Evolutionary conservation across 371 early-diverging fungal genomes (phyloP), one percentile per base, ranked within the genome.

Genomic region (Lichtheimia ramosa): DNA sequence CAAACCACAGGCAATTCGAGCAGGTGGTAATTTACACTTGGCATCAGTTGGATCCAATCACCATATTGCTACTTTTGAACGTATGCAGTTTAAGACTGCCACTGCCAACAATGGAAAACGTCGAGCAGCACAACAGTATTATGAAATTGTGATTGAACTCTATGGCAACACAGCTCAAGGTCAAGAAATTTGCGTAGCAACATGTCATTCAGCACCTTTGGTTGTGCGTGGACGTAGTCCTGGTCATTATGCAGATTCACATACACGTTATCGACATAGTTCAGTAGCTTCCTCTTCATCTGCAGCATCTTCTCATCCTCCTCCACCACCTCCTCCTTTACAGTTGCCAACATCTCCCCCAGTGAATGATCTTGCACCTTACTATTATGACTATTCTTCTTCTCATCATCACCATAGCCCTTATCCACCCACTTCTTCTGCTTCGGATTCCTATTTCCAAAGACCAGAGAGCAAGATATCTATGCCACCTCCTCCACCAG

Each of bases 141-240:
- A 90, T 66, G 77, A 83, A 51, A 64, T 89, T 46, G 66, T 76
- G 51, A 74, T 90, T 3, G 82, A 83, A 34, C 64, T 91, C 40
- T 79, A 74, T 55, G 91, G 87, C 8, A 77, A 81, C 54, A 79
- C 78, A 20, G 72, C 71, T 7, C 71, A 77, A 18, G 82, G 80
- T 27, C 62, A 62, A 48, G 68, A 65, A 21, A 48, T 77, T 27
- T 59, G 65, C 23, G 80, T 93, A 2, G 94, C 92, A 0, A 71
- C 76, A 3, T 79, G 79, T n/a, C 81, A 81, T 41, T 91, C 92
- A 2, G 82, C 87, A 18, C 84, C 86, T 7, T 68, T 94, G n/a
- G 92, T 93, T 5, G 95, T 94, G 3, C 83, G 95, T 34, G 94
- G 95, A 16, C 82, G 94, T 24, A 87, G 91, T 28, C 94, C 95